phyloP scores from a whole-genome alignment of 495 filamentous ascomycete species.

The Aspergillus hancockii region DNA sequence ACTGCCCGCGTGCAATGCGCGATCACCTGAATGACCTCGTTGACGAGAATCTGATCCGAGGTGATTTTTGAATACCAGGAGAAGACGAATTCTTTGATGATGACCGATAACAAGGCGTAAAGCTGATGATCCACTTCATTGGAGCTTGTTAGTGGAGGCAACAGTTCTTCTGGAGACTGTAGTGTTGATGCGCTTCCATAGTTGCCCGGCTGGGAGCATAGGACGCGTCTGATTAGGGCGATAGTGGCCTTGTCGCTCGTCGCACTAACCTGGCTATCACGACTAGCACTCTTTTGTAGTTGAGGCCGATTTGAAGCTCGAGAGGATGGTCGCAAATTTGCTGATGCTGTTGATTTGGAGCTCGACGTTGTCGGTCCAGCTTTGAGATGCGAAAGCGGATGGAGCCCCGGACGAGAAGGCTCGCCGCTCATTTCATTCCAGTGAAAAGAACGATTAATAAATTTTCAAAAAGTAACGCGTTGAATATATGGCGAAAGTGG shows the following conservation, averaged over 20 bases:
- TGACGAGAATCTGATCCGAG: conserved; percentile 79
- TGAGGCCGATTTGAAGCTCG: conserved; percentile 38
- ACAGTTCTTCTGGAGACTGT: conserved; percentile 69
- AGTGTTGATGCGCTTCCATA: conserved; percentile 42
- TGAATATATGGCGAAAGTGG: not conserved
- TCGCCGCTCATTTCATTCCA: conserved; percentile 48
- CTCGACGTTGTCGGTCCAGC: conserved; percentile 52
- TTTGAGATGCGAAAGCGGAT: conserved; percentile 51
- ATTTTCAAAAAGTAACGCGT: not conserved
- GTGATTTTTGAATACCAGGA: conserved; percentile 94
- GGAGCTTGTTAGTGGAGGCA: conserved; percentile 89
- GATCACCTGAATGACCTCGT: conserved; percentile 84
- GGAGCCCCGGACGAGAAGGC: conserved; percentile 37
- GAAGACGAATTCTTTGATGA: conserved; percentile 84
- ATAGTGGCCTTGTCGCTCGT: conserved; percentile 57
- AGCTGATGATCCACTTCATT: conserved; percentile 91
- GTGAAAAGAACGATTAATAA: not conserved
- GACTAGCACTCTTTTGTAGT: conserved; percentile 23
- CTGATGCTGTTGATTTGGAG: conserved; percentile 38
- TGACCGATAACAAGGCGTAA: conserved; percentile 85
- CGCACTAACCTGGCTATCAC: conserved; percentile 38
- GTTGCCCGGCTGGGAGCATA: conserved; percentile 56
- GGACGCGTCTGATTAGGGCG: conserved; percentile 62
- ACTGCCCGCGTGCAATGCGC: conserved; percentile 86
- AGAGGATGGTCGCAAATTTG: conserved; percentile 29